A percentile compares a stretch with the other conserved stretches of the same genome.
phyloP scores from a whole-genome alignment of 2,329 filamentous ascomycete species.

The Colletotrichum sp. region DNA sequence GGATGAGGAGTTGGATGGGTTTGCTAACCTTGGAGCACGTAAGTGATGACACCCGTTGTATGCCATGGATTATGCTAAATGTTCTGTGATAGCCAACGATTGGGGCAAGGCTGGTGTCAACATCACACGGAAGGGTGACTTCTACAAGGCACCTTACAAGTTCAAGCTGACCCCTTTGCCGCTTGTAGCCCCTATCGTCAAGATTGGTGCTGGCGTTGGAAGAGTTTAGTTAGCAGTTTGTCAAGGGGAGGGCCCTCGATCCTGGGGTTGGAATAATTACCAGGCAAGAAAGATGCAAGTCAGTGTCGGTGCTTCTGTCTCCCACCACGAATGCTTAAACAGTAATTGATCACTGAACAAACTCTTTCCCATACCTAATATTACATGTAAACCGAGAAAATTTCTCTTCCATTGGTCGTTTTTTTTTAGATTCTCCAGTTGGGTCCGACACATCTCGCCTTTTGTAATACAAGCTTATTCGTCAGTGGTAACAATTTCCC shows the following conservation, averaged over 20 bases:
- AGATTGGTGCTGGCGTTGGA: conserved; percentile 50
- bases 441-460: neutral
- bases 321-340: neutral
- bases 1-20: conserved; percentile 59
- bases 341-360: fast-evolving
- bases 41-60: conserved; percentile 29
- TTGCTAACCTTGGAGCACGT: conserved; percentile 58
- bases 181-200: conserved; percentile 45
- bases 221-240: conserved; percentile 32
- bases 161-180: conserved; percentile 52
- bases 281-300: neutral
- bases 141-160: conserved; percentile 52
- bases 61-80: conserved; percentile 20
- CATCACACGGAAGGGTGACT: conserved; percentile 55
- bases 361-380: too few relatives aligned
- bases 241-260: neutral
- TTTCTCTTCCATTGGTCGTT: too few relatives aligned
- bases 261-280: fast-evolving
- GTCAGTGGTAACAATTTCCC: too few relatives aligned
- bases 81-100: conserved; percentile 40
- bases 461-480: neutral
- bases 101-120: conserved; percentile 54
- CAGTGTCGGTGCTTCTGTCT: neutral
- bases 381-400: too few relatives aligned
- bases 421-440: too few relatives aligned